Evolutionary conservation across 352 stramenopile genomes (phyloP).

Genomic region (Pythium aristosporum): DNA sequence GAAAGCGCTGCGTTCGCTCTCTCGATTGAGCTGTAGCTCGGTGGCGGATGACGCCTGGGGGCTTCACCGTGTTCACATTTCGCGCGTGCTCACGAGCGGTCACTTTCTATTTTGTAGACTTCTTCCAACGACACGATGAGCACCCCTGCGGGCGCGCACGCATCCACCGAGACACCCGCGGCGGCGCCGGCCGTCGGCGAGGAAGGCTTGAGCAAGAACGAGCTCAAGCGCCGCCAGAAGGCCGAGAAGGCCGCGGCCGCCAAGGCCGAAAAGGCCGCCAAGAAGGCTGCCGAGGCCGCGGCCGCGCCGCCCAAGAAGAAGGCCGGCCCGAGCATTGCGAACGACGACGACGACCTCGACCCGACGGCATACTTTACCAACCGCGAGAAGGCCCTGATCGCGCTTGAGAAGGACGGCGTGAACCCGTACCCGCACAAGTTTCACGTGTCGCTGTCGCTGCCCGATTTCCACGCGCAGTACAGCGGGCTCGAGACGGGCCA

Average conservation of each 20-base stretch:
- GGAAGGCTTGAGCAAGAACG: conserved; percentile 94
- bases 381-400: conserved; percentile 86
- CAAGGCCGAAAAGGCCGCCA: conserved; percentile 93
- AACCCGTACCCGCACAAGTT: conserved; percentile 99
- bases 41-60: background rate
- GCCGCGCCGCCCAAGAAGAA: conserved; percentile 69
- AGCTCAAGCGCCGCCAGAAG: conserved; percentile 97
- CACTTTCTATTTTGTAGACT: conserved; percentile 1
- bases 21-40: conserved; percentile 1
- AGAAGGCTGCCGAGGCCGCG: conserved; percentile 62
- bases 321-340: conserved; percentile 31
- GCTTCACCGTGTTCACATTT: background rate
- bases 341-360: conserved; percentile 95
- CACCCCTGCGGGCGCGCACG: conserved; percentile 12
- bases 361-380: conserved; percentile 98
- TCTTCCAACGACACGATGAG: conserved; percentile 8
- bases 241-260: conserved; percentile 91
- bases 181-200: conserved; percentile 21
- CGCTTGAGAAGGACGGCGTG: conserved; percentile 89
- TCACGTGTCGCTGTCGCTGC: conserved; percentile 90
- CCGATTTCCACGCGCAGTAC: conserved; percentile 94
- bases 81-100: background rate
- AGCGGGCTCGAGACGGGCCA: conserved; percentile 72
- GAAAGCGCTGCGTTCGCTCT: background rate
- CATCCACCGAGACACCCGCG: conserved; percentile 5